A percentile compares a stretch with the other conserved stretches of the same genome.
phyloP scores from a whole-genome alignment of 1,284 basidiomycete genomes.

The Amylostereum chailletii region DNA sequence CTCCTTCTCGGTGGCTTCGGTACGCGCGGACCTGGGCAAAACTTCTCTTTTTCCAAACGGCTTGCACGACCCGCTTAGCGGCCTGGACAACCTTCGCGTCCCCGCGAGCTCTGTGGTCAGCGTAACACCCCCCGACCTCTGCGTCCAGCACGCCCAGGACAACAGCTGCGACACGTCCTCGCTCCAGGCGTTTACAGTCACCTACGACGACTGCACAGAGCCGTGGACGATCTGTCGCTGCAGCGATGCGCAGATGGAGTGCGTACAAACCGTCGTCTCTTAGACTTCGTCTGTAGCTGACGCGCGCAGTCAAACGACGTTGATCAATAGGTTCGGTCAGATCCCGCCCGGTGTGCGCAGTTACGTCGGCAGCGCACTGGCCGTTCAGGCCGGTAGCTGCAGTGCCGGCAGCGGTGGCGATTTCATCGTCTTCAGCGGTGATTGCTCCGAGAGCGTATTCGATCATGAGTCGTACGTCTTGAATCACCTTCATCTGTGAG shows the following conservation, averaged over 20 bases:
- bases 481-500: background rate
- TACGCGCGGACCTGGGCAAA: background rate
- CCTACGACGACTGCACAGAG: background rate
- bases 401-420: background rate
- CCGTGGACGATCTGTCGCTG: background rate
- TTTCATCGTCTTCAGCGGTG: background rate
- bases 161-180: background rate
- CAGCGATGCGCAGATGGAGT: background rate
- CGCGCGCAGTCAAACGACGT: background rate
- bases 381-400: background rate
- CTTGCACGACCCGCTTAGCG: background rate
- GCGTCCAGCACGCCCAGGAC: background rate
- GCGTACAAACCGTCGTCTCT: background rate
- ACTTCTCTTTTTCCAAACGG: background rate
- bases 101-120: background rate
- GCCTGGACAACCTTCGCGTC: background rate
- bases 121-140: background rate
- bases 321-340: background rate
- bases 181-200: background rate
- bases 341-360: background rate
- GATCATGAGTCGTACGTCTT: background rate
- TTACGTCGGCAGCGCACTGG: background rate
- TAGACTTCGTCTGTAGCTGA: background rate
- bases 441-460: background rate
- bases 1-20: too few species aligned